These are phyloP conservation scores for Colletotrichum graminicola DNA, from an alignment of 2,329 filamentous ascomycete genomes.

Conservation along the genomic window DNA sequence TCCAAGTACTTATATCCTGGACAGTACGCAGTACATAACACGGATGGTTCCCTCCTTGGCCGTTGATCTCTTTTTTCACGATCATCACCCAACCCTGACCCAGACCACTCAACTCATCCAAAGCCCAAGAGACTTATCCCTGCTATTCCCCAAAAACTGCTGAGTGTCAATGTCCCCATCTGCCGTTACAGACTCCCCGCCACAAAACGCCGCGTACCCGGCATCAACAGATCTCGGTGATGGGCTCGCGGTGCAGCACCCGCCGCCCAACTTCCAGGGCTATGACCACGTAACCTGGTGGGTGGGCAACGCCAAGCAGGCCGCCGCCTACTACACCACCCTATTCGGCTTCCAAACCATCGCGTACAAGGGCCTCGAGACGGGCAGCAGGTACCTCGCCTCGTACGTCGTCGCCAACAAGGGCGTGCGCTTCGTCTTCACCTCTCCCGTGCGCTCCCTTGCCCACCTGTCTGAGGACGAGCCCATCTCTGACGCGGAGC, in stretches of 20 bases:
- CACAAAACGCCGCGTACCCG: constrained; percentile 57
- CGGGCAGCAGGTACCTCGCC: constrained; percentile 82
- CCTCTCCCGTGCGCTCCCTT: constrained; percentile 79
- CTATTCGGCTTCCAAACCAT: constrained; percentile 88
- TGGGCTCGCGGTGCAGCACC: constrained; percentile 65
- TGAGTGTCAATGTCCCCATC: constrained; percentile 68
- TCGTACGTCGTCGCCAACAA: constrained; percentile 87
- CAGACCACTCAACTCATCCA: not conserved
- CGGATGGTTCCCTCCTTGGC: not conserved
- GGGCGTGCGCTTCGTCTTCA: constrained; percentile 84
- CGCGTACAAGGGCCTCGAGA: constrained; percentile 90
- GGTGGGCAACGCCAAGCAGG: constrained; percentile 97
- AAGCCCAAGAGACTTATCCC: constrained; percentile 1
- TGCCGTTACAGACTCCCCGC: constrained; percentile 64
- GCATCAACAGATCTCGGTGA: constrained; percentile 56
- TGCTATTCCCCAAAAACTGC: constrained; percentile 32
- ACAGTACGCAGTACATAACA: constrained; percentile 10
- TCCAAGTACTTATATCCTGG: constrained; percentile 14
- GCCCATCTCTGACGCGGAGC: constrained; percentile 73
- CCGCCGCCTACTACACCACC: constrained; percentile 87
- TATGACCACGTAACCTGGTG: constrained; percentile 97
- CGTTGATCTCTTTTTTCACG: not conserved
- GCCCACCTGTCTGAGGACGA: constrained; percentile 68
- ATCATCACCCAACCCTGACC: not conserved
- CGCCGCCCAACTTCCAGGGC: constrained; percentile 74